These are phyloP conservation scores for Phytophthora podocarpi DNA, from an alignment of 352 stramenopile species.

Conservation along the genomic window DNA sequence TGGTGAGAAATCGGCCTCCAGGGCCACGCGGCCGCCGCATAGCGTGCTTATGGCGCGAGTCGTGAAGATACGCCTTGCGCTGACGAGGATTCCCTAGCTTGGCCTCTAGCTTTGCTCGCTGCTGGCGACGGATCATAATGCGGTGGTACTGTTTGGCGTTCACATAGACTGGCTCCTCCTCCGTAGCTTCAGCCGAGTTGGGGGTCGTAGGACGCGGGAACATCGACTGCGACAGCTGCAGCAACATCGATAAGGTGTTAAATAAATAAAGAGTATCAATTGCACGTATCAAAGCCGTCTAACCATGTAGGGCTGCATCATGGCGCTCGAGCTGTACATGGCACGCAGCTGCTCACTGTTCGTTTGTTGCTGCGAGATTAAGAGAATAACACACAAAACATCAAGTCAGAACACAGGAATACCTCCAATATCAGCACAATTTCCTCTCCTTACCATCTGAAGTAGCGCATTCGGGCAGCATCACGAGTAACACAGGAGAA, in stretches of 20 bases:
- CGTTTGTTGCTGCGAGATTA: slow-evolving; percentile 45
- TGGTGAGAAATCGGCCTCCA: slow-evolving; percentile 85
- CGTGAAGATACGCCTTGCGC: slow-evolving; percentile 87
- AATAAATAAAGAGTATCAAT: neutral
- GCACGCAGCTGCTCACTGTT: slow-evolving; percentile 85
- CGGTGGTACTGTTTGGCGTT: slow-evolving; percentile 92
- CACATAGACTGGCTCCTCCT: slow-evolving; percentile 90
- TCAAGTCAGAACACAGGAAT: neutral
- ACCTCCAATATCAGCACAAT: neutral
- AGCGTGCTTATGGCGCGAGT: slow-evolving; percentile 88
- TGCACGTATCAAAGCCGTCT: neutral
- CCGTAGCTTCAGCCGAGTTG: slow-evolving; percentile 53
- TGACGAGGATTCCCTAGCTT: slow-evolving; percentile 81
- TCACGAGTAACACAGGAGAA: neutral
- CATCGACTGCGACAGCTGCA: slow-evolving; percentile 63
- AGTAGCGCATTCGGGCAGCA: slow-evolving; percentile 1
- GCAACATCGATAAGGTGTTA: neutral
- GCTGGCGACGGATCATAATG: slow-evolving; percentile 89
- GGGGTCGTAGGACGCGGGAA: slow-evolving; percentile 66
- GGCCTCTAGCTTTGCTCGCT: slow-evolving; percentile 86
- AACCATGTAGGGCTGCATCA: slow-evolving; percentile 90
- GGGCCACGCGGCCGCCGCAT: slow-evolving; percentile 85
- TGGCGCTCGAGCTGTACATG: slow-evolving; percentile 80
- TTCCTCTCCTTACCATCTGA: slow-evolving; percentile 39
- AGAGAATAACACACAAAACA: slow-evolving; percentile 7